Percentiles rank a stretch among this genome's conserved stretches.
phyloP scores from a whole-genome alignment of 257 asterid genomes.

The Cinchona pubescens region DNA sequence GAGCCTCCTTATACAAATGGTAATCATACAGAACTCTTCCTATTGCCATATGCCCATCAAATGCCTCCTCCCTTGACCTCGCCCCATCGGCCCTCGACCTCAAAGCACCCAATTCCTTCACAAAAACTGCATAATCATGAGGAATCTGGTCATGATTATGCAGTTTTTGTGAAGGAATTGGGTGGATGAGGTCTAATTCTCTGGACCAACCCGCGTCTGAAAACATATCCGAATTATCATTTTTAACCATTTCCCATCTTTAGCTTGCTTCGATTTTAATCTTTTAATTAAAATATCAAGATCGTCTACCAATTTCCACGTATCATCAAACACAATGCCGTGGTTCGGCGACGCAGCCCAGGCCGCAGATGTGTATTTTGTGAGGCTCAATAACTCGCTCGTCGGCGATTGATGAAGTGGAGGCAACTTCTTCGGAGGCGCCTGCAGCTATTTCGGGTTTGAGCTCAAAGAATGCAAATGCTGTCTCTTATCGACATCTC shows the following conservation, averaged over 20 bases:
- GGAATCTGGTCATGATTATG: constrained; percentile 38
- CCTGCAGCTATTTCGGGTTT: constrained; percentile 39
- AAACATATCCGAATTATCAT: constrained; percentile 68
- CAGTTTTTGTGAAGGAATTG: too few species aligned
- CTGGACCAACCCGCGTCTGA: too few species aligned
- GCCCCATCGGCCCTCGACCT: constrained; percentile 92
- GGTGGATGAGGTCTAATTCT: too few species aligned
- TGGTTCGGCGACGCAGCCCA: constrained; percentile 95
- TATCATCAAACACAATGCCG: constrained; percentile 79
- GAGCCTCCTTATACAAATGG: constrained; percentile 72
- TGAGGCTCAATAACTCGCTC: constrained; percentile 78
- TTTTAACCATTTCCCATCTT: constrained; percentile 75
- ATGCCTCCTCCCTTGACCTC: constrained; percentile 86
- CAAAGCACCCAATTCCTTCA: constrained; percentile 53
- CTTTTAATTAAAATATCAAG: constrained; percentile 64
- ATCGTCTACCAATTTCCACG: constrained; percentile 84
- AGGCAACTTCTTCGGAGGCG: constrained; percentile 58
- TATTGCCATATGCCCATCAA: constrained; percentile 96
- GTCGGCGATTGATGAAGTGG: constrained; percentile 71
- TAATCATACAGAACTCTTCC: constrained; percentile 84
- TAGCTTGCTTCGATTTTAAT: constrained; percentile 53
- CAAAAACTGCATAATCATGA: too few species aligned
- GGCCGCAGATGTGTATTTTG: constrained; percentile 75
- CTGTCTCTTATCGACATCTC: constrained; percentile 97
- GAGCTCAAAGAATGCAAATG: too few species aligned